phyloP scores from a whole-genome alignment of 495 filamentous ascomycete genomes.

The Pseudevernia furfuracea region DNA sequence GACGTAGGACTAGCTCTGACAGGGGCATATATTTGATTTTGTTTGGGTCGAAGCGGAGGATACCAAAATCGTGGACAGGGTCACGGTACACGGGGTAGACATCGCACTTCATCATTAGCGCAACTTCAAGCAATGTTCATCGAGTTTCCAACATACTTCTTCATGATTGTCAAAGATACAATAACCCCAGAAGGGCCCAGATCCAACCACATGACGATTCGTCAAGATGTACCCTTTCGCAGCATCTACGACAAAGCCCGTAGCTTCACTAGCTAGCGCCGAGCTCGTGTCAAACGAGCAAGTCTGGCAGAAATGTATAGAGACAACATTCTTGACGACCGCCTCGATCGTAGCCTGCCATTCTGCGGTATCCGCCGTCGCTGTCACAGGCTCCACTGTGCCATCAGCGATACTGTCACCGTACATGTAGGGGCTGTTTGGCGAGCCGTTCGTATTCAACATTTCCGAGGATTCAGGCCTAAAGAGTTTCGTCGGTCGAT shows the following conservation, averaged over 20 bases:
- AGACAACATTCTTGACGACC: constrained; percentile 88
- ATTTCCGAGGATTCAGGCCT: constrained; percentile 40
- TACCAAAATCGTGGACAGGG: constrained; percentile 96
- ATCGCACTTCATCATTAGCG: constrained; percentile 59
- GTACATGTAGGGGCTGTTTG: constrained; percentile 41
- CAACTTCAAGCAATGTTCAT: background rate
- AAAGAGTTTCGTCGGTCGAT: constrained; percentile 52
- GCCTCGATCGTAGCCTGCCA: constrained; percentile 95
- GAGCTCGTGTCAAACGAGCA: constrained; percentile 96
- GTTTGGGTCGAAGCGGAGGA: constrained; percentile 90
- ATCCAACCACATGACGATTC: constrained; percentile 89
- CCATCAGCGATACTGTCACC: constrained; percentile 39
- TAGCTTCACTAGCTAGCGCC: constrained; percentile 88
- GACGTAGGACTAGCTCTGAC: constrained; percentile 66
- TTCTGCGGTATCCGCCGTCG: constrained; percentile 76
- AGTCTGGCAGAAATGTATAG: constrained; percentile 97
- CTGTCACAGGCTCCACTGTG: constrained; percentile 42
- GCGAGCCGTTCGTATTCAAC: constrained; percentile 39
- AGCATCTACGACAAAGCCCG: constrained; percentile 95
- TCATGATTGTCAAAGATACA: constrained; percentile 98
- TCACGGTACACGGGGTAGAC: constrained; percentile 97
- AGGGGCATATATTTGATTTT: constrained; percentile 95
- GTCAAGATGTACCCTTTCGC: constrained; percentile 86
- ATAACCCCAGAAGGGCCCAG: constrained; percentile 96
- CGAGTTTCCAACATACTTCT: constrained; percentile 45